Conservation (phyloP, 208 protist species). For the Trypanosoma melophagium region DNA sequence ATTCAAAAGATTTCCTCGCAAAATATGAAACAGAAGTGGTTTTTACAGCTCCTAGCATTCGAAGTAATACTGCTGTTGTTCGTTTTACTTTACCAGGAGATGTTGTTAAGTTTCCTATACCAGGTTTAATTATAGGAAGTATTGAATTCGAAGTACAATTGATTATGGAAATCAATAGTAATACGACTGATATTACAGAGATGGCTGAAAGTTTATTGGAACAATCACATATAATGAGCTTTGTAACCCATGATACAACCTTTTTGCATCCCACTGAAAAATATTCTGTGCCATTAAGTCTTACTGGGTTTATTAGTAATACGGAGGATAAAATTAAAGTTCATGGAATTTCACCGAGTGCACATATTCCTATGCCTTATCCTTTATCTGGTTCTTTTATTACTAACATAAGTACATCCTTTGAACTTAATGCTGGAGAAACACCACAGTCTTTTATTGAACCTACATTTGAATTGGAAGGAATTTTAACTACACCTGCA, state of each 20-base stretch:
- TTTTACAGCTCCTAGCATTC: slow-evolving; percentile 31
- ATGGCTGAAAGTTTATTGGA: not conserved
- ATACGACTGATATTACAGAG: not conserved
- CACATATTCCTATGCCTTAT: not conserved
- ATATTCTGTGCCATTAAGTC: slow-evolving; percentile 2
- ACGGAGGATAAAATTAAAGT: slow-evolving; percentile 19
- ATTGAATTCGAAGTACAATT: slow-evolving; percentile 71
- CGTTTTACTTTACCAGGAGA: slow-evolving; percentile 67
- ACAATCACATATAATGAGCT: slow-evolving; percentile 17
- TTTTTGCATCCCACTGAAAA: slow-evolving; percentile 1
- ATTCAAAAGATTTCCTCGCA: slow-evolving; percentile 40
- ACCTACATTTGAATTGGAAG: slow-evolving; percentile 19
- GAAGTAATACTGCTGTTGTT: slow-evolving; percentile 34
- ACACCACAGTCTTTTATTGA: slow-evolving; percentile 16
- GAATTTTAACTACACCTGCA: slow-evolving; percentile 7
- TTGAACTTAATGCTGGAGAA: slow-evolving; percentile 17
- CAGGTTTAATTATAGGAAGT: slow-evolving; percentile 42
- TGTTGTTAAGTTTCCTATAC: slow-evolving; percentile 45
- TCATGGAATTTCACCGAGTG: slow-evolving; percentile 17
- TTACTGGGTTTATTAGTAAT: slow-evolving; percentile 22
- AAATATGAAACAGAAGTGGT: slow-evolving; percentile 48
- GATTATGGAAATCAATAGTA: slow-evolving; percentile 8
- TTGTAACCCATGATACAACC: slow-evolving; percentile 25
- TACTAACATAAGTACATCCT: slow-evolving; percentile 20
- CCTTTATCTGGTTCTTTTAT: slow-evolving; percentile 23